A percentile compares a stretch with the other conserved stretches of the same genome.
phyloP scores from a whole-genome alignment of 2,329 filamentous ascomycete species.

The Paraphaeosphaeria sporulosa region DNA sequence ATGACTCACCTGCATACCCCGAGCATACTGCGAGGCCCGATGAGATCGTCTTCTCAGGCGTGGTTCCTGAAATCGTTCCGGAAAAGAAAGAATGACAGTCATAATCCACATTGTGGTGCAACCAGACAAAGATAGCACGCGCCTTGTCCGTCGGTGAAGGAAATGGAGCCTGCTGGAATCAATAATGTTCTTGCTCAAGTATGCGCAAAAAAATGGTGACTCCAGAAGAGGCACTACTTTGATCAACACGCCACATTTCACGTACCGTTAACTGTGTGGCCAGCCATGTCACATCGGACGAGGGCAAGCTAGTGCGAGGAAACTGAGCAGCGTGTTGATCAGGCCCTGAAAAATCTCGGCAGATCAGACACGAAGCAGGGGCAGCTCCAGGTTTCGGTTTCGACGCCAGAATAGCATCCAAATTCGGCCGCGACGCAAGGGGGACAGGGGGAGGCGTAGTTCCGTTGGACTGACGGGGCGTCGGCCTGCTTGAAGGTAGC shows the following conservation, averaged over 20 bases:
- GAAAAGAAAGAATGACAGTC: constrained; percentile 82
- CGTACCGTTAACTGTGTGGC: constrained; percentile 73
- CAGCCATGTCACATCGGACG: constrained; percentile 73
- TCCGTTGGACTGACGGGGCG: constrained; percentile 16
- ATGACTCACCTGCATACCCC: constrained; percentile 71
- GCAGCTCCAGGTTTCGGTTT: constrained; percentile 41
- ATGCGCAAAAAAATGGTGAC: neutral
- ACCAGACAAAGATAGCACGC: constrained; percentile 91
- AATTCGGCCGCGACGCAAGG: constrained; percentile 63
- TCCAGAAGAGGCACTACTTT: neutral
- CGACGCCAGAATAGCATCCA: constrained; percentile 61
- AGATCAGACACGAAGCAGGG: constrained; percentile 70
- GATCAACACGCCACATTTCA: neutral
- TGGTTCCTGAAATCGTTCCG: constrained; percentile 70
- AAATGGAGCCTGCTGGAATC: constrained; percentile 65
- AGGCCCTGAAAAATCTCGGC: constrained; percentile 85
- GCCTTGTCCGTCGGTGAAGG: constrained; percentile 88
- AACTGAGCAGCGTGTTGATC: constrained; percentile 81
- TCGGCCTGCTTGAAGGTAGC: constrained; percentile 36
- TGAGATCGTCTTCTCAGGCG: constrained; percentile 75
- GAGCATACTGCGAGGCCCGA: constrained; percentile 87
- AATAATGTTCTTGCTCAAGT: neutral
- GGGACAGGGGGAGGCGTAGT: constrained; percentile 61
- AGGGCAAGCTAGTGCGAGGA: constrained; percentile 75
- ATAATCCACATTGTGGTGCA: constrained; percentile 91